phyloP scores from a whole-genome alignment of 176 grass and related monocot genomes.

The Phoenix roebelenii region DNA sequence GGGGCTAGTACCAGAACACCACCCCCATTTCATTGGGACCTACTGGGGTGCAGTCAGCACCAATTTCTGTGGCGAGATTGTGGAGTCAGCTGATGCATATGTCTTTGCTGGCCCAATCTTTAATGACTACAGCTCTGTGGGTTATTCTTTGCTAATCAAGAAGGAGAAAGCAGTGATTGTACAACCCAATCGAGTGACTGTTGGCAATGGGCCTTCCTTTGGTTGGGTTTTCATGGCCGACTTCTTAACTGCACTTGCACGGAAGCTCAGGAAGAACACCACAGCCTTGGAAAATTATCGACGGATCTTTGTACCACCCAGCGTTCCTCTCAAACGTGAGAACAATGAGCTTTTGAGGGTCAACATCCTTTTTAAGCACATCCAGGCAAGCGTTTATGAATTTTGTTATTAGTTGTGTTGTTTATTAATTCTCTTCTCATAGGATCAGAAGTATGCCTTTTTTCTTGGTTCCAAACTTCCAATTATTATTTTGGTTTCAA shows the following conservation, averaged over 20 bases:
- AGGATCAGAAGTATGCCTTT: too few species aligned
- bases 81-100: slow-evolving; percentile 17
- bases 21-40: slow-evolving; percentile 14
- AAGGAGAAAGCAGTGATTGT: slow-evolving; percentile 8
- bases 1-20: slow-evolving; percentile 10
- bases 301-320: slow-evolving; percentile 1
- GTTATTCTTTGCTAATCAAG: slow-evolving; percentile 12
- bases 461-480: too few species aligned
- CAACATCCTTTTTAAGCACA: slow-evolving; percentile 17
- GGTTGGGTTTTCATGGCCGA: slow-evolving; percentile 21
- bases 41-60: slow-evolving; percentile 14
- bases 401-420: not conserved
- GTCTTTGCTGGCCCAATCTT: slow-evolving; percentile 2
- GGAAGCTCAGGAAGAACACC: slow-evolving; percentile 5
- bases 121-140: slow-evolving; percentile 15
- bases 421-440: not conserved
- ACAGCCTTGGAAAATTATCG: slow-evolving; percentile 10
- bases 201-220: slow-evolving; percentile 10
- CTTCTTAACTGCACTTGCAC: slow-evolving; percentile 5
- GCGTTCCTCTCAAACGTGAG: not conserved
- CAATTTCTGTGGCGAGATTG: slow-evolving; percentile 18
- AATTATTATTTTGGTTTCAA: too few species aligned
- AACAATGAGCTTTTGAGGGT: slow-evolving; percentile 6
- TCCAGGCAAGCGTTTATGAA: not conserved
- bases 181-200: not conserved